These are phyloP conservation scores for Trametes cubensis DNA, from an alignment of 768 basidiomycete species.

Conservation along the genomic window DNA sequence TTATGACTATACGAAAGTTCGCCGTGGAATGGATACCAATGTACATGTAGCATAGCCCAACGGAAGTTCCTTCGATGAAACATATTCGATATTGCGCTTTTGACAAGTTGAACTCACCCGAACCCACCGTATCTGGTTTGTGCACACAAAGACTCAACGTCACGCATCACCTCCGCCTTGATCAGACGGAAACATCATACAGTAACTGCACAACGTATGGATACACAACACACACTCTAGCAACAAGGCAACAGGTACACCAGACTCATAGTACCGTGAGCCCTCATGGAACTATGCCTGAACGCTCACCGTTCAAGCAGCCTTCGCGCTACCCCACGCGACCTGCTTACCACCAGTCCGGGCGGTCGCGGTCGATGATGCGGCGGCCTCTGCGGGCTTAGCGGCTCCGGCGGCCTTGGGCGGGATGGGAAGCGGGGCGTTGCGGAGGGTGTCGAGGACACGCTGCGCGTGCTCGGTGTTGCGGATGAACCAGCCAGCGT, in stretches of 20 bases:
- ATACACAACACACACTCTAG: conserved; percentile 19
- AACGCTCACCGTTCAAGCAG: conserved; percentile 22
- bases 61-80: too few species aligned
- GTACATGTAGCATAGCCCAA: too few species aligned
- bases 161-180: too few species aligned
- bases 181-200: conserved; percentile 3
- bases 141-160: too few species aligned
- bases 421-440: conserved; percentile 51
- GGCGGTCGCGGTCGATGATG: conserved; percentile 32
- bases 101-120: too few species aligned
- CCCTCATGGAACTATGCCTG: background rate
- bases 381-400: conserved; percentile 23
- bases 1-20: too few species aligned
- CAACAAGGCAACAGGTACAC: conserved; percentile 5
- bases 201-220: conserved; percentile 16
- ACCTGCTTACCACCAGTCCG: conserved; percentile 56
- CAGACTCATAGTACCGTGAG: background rate
- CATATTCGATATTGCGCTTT: too few species aligned
- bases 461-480: conserved; percentile 91
- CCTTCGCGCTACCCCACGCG: conserved; percentile 54
- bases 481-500: conserved; percentile 97
- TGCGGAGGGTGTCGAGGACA: conserved; percentile 77
- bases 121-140: too few species aligned
- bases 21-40: too few species aligned
- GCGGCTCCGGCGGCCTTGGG: conserved; percentile 25